These are phyloP conservation scores for Colletotrichum filicis DNA, from an alignment of 2,329 filamentous ascomycete genomes.

Conservation along the genomic window DNA sequence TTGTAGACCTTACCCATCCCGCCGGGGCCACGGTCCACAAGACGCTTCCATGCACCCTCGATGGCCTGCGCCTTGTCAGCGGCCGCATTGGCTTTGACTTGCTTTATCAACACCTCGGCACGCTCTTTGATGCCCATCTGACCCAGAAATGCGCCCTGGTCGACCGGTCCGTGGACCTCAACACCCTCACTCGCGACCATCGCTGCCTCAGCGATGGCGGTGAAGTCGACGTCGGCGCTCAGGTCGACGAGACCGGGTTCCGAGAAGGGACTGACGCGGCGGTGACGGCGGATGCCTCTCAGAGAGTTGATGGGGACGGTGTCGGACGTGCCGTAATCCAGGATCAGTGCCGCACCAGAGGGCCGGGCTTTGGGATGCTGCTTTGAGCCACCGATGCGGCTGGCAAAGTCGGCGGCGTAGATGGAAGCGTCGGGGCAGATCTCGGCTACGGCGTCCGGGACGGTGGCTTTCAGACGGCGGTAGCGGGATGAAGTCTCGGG, in stretches of 20 bases:
- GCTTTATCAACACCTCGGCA: conserved; percentile 72
- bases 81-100: conserved; percentile 59
- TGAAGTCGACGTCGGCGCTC: conserved; percentile 93
- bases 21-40: conserved; percentile 83
- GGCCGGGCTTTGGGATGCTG: conserved; percentile 67
- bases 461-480: conserved; percentile 72
- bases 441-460: conserved; percentile 80
- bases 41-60: conserved; percentile 79
- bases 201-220: conserved; percentile 84
- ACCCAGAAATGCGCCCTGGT: conserved; percentile 83
- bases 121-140: conserved; percentile 86
- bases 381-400: conserved; percentile 79
- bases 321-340: conserved; percentile 89
- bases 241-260: conserved; percentile 87
- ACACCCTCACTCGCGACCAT: conserved; percentile 79
- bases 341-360: conserved; percentile 89
- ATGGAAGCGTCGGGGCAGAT: conserved; percentile 88
- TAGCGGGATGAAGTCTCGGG: conserved; percentile 86
- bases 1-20: conserved; percentile 98
- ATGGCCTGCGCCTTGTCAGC: conserved; percentile 67
- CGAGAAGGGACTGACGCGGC: conserved; percentile 80
- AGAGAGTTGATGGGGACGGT: conserved; percentile 89
- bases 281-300: conserved; percentile 85
- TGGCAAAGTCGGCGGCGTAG: conserved; percentile 84
- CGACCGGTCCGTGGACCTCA: conserved; percentile 92